Percentiles rank a stretch among this genome's conserved stretches.
Evolutionary conservation across 352 stramenopile species (phyloP).

Genomic region (Salisapilia sapeloensis): DNA sequence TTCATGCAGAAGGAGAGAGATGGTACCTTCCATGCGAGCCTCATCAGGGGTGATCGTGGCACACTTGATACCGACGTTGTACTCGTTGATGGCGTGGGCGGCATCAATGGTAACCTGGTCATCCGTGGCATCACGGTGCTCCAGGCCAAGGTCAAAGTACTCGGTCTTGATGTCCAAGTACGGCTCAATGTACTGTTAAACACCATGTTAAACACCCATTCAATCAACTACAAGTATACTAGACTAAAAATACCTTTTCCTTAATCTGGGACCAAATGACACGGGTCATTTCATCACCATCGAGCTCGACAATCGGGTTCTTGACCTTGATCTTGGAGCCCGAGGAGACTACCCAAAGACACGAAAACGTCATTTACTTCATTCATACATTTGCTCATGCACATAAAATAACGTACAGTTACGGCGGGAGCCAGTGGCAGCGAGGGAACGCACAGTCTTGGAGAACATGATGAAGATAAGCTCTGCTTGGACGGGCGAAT

Average conservation of each 20-base stretch:
- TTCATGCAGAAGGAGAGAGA: not conserved
- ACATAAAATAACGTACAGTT: conserved; percentile 7
- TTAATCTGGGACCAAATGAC: conserved; percentile 46
- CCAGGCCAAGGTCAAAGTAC: conserved; percentile 62
- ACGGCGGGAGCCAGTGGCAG: conserved; percentile 10
- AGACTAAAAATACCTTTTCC: conserved; percentile 9
- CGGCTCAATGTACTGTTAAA: conserved; percentile 39
- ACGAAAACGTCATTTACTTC: conserved; percentile 2
- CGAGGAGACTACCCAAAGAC: conserved; percentile 10
- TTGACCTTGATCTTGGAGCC: conserved; percentile 54
- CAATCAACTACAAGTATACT: not conserved
- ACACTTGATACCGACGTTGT: conserved; percentile 71
- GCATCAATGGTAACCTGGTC: conserved; percentile 69
- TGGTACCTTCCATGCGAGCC: conserved; percentile 26
- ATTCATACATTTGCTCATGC: not conserved
- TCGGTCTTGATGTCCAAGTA: conserved; percentile 67
- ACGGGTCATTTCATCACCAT: conserved; percentile 72
- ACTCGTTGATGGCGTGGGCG: conserved; percentile 43
- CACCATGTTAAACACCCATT: not conserved
- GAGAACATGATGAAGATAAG: conserved; percentile 29
- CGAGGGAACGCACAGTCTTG: conserved; percentile 27
- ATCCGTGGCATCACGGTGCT: conserved; percentile 55
- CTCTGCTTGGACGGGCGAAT: too few relatives aligned
- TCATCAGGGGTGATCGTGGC: conserved; percentile 76
- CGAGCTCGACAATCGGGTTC: conserved; percentile 60